phyloP scores from a whole-genome alignment of 2,329 filamentous ascomycete species.

The Colletotrichum orbiculare region DNA sequence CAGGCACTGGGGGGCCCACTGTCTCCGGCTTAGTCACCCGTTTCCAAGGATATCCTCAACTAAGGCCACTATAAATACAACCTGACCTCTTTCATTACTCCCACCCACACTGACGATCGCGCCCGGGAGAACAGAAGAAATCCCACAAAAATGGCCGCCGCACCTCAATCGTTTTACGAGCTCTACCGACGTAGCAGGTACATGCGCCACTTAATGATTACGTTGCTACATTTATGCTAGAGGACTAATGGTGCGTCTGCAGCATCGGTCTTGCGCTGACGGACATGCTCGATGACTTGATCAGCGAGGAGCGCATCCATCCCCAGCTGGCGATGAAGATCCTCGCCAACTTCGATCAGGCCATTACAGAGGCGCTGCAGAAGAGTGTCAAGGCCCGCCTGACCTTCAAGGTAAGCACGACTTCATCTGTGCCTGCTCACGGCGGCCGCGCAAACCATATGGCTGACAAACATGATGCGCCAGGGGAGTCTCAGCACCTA shows the following conservation, averaged over 20 bases:
- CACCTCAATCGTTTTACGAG: conserved; percentile 80
- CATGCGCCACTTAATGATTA: conserved; percentile 45
- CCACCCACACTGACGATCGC: conserved; percentile 22
- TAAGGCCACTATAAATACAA: conserved; percentile 36
- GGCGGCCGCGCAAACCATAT: not conserved
- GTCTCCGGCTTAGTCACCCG: conserved; percentile 42
- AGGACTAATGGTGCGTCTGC: conserved; percentile 39
- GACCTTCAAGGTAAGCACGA: conserved; percentile 84
- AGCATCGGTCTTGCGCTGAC: conserved; percentile 95
- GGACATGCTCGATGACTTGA: conserved; percentile 96
- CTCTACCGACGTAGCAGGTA: conserved; percentile 99
- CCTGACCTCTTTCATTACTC: conserved; percentile 32
- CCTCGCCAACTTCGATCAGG: conserved; percentile 92
- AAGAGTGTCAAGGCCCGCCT: conserved; percentile 92
- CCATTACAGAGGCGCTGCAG: conserved; percentile 89
- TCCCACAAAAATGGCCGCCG: conserved; percentile 57
- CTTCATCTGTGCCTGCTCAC: not conserved
- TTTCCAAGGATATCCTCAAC: conserved; percentile 36
- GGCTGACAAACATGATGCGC: conserved; percentile 1
- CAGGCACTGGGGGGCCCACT: conserved; percentile 20
- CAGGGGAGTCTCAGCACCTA: conserved; percentile 98
- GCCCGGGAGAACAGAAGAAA: conserved; percentile 28
- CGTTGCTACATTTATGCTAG: conserved; percentile 44
- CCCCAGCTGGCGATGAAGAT: conserved; percentile 99
- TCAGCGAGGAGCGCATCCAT: conserved; percentile 94